Conservation (phyloP, 2,329 filamentous ascomycete species). For the Aureobasidium sp. region DNA sequence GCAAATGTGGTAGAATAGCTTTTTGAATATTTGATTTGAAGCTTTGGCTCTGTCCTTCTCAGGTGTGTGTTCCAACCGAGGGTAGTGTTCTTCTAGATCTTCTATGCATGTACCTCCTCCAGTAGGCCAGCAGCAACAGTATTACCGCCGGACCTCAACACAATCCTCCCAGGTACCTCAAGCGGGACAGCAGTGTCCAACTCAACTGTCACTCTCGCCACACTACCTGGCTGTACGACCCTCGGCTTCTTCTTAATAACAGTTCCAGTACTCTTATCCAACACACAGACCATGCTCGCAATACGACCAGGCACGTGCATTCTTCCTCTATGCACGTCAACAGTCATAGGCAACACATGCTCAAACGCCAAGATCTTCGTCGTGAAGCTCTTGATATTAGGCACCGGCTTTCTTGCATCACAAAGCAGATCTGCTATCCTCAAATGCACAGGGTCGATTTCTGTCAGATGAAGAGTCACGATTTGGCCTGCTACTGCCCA, state of each 20-base stretch:
- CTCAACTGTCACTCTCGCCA: conserved; percentile 70
- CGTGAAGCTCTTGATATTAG: conserved; percentile 64
- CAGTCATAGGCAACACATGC: conserved; percentile 75
- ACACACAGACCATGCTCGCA: conserved; percentile 57
- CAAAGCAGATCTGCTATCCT: conserved; percentile 75
- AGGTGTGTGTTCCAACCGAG: no score
- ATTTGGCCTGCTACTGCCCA: conserved; percentile 95
- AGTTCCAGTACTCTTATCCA: conserved; percentile 74
- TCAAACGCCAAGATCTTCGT: conserved; percentile 86
- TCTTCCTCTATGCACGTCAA: conserved; percentile 82
- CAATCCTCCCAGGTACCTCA: conserved; percentile 70
- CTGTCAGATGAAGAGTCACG: conserved; percentile 67
- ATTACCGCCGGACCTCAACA: conserved; percentile 69
- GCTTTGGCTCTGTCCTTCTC: no score
- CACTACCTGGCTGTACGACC: conserved; percentile 68
- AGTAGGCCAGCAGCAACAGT: conserved; percentile 84
- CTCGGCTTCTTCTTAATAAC: conserved; percentile 74
- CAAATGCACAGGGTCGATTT: conserved; percentile 73
- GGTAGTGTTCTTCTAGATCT: no score
- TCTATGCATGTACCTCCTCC: conserved; percentile 37
- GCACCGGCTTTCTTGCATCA: conserved; percentile 54
- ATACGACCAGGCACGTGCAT: conserved; percentile 73
- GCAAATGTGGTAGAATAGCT: no score
- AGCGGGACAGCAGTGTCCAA: conserved; percentile 62
- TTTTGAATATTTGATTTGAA: no score